These are phyloP conservation scores for Ophiostoma novo-ulmi DNA, from an alignment of 2,329 filamentous ascomycete species.

Conservation along the genomic window DNA sequence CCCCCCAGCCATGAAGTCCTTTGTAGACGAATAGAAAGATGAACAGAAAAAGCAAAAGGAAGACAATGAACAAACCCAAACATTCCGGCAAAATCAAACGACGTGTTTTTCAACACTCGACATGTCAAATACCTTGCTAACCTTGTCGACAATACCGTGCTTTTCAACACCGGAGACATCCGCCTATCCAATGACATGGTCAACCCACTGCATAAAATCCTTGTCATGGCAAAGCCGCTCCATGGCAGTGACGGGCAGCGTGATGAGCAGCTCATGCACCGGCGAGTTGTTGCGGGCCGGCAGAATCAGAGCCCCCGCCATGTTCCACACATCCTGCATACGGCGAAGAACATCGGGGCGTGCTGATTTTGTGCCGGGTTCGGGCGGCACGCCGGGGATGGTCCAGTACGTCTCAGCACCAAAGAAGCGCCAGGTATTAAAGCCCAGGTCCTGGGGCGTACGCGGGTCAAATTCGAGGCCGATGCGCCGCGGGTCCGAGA, in stretches of 20 bases:
- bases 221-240: slow-evolving; percentile 29
- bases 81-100: neutral
- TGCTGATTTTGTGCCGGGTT: neutral
- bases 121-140: neutral
- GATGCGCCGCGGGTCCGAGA: slow-evolving; percentile 39
- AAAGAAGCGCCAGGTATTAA: slow-evolving; percentile 45
- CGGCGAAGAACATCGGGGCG: slow-evolving; percentile 34
- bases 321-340: slow-evolving; percentile 32
- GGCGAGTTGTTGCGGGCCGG: slow-evolving; percentile 30
- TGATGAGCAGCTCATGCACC: slow-evolving; percentile 34
- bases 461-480: slow-evolving; percentile 40
- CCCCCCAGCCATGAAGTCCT: neutral
- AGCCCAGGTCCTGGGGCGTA: slow-evolving; percentile 38
- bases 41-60: neutral
- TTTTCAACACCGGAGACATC: neutral
- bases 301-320: slow-evolving; percentile 34
- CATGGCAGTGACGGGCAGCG: slow-evolving; percentile 34
- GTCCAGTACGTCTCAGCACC: slow-evolving; percentile 40
- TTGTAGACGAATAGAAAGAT: neutral
- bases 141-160: neutral
- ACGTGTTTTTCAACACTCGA: neutral
- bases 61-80: neutral
- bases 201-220: slow-evolving; percentile 33
- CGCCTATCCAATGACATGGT: slow-evolving; percentile 26
- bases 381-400: slow-evolving; percentile 30